A percentile compares a stretch with the other conserved stretches of the same genome.
phyloP scores from a whole-genome alignment of 208 protist species.

The Strigomonas galati region DNA sequence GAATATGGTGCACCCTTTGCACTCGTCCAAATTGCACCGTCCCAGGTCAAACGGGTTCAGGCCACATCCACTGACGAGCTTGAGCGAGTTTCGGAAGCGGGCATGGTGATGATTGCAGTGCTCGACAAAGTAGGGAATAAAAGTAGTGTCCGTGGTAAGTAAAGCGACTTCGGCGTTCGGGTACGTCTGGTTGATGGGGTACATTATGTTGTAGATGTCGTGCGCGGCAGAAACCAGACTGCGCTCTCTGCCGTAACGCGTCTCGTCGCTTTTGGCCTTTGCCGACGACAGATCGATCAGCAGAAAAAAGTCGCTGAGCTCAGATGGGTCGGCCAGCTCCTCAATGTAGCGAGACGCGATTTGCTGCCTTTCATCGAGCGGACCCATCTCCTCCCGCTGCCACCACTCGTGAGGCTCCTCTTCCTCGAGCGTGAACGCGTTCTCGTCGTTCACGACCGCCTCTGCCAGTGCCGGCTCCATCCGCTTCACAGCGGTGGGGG shows the following conservation, averaged over 20 bases:
- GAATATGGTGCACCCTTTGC: conserved; percentile 71
- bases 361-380: neutral
- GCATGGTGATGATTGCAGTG: conserved; percentile 40
- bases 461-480: no score
- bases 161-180: conserved; percentile 71
- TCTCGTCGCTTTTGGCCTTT: conserved; percentile 52
- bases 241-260: conserved; percentile 55
- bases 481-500: no score
- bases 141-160: conserved; percentile 69
- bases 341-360: conserved; percentile 17
- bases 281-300: conserved; percentile 73
- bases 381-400: neutral
- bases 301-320: conserved; percentile 74
- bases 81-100: conserved; percentile 38
- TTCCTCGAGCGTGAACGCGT: neutral
- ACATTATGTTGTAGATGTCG: conserved; percentile 63
- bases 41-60: conserved; percentile 67
- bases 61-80: conserved; percentile 68
- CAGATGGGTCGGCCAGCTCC: conserved; percentile 53
- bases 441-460: no score
- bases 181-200: conserved; percentile 57
- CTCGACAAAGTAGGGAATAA: conserved; percentile 68
- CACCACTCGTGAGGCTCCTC: neutral
- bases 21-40: conserved; percentile 64
- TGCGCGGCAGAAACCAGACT: conserved; percentile 50